These are phyloP conservation scores for Phytophthora pisi DNA, from an alignment of 352 stramenopile species.

Conservation along the genomic window DNA sequence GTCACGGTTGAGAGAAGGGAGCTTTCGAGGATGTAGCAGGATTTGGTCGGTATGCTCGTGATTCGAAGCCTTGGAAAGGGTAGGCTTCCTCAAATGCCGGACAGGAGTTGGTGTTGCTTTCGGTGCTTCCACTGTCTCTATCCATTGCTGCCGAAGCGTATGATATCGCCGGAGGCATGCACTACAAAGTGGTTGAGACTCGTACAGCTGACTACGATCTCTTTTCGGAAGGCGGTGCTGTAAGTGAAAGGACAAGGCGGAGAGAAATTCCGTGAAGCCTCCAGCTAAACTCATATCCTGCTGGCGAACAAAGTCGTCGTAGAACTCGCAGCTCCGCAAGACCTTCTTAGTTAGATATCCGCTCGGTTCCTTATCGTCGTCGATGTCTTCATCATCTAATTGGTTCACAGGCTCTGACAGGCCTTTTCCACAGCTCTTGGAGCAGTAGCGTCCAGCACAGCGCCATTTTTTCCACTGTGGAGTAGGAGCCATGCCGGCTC, in stretches of 20 bases:
- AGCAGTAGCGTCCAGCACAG: constrained; percentile 51
- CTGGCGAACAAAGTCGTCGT: constrained; percentile 45
- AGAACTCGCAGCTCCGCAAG: constrained; percentile 71
- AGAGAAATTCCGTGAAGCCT: constrained; percentile 45
- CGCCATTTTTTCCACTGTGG: constrained; percentile 55
- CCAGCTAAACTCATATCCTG: constrained; percentile 53
- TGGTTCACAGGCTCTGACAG: neutral
- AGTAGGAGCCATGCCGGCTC: constrained; percentile 13
- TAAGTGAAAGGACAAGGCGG: constrained; percentile 57
- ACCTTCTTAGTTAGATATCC: constrained; percentile 73
- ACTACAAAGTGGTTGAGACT: constrained; percentile 57
- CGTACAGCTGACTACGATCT: constrained; percentile 60
- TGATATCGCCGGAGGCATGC: constrained; percentile 57
- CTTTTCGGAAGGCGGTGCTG: constrained; percentile 60
- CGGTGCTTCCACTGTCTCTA: constrained; percentile 16
- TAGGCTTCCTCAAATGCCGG: neutral
- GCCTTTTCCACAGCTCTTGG: neutral
- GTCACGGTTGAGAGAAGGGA: constrained; percentile 24
- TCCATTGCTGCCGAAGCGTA: constrained; percentile 47
- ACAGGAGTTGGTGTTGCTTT: neutral
- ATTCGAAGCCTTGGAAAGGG: neutral
- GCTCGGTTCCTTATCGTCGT: constrained; percentile 33
- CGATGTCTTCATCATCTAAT: constrained; percentile 10
- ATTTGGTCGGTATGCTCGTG: constrained; percentile 14
- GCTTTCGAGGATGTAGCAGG: constrained; percentile 9